A percentile compares a stretch with the other conserved stretches of the same genome.
phyloP scores from a whole-genome alignment of 2,329 filamentous ascomycete species.

The Penicillium glabrum region DNA sequence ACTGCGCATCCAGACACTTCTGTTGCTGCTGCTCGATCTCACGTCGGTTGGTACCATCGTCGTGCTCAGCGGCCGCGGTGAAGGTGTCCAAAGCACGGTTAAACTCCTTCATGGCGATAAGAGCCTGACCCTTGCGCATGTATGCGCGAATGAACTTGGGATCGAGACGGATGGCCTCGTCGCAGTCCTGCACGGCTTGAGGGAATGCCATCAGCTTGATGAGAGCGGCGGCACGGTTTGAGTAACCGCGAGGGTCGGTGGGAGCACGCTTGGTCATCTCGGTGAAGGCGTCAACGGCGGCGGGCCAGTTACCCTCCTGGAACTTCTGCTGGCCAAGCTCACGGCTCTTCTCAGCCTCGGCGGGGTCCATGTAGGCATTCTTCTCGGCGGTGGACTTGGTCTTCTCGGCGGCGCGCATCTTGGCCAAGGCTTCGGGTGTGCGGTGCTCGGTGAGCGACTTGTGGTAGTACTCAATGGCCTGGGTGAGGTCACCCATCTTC shows the following conservation, averaged over 20 bases:
- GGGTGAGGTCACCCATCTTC: constrained; percentile 75
- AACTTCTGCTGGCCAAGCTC: constrained; percentile 95
- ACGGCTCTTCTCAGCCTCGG: constrained; percentile 90
- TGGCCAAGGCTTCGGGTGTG: constrained; percentile 87
- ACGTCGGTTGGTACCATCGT: constrained; percentile 77
- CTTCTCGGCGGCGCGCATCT: constrained; percentile 89
- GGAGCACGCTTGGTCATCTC: constrained; percentile 98
- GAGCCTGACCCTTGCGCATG: constrained; percentile 92
- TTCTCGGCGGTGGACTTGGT: constrained; percentile 74
- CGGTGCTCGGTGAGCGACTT: constrained; percentile 95
- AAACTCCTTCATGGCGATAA: constrained; percentile 98
- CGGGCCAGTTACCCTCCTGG: constrained; percentile 95
- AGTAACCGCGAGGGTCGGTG: constrained; percentile 89
- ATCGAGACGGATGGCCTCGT: constrained; percentile 86
- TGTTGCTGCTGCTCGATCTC: constrained; percentile 95
- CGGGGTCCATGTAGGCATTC: constrained; percentile 81
- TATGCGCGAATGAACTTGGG: constrained; percentile 92
- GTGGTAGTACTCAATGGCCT: constrained; percentile 87
- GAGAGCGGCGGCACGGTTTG: constrained; percentile 94
- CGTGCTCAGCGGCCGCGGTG: constrained; percentile 74
- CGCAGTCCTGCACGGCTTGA: constrained; percentile 87
- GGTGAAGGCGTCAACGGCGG: constrained; percentile 85
- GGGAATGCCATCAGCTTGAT: constrained; percentile 97
- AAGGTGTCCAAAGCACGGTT: constrained; percentile 91
- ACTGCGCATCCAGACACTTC: constrained; percentile 89